These are phyloP conservation scores for Yarrowia deformans DNA, from an alignment of 805 yeast species.

Conservation along the genomic window DNA sequence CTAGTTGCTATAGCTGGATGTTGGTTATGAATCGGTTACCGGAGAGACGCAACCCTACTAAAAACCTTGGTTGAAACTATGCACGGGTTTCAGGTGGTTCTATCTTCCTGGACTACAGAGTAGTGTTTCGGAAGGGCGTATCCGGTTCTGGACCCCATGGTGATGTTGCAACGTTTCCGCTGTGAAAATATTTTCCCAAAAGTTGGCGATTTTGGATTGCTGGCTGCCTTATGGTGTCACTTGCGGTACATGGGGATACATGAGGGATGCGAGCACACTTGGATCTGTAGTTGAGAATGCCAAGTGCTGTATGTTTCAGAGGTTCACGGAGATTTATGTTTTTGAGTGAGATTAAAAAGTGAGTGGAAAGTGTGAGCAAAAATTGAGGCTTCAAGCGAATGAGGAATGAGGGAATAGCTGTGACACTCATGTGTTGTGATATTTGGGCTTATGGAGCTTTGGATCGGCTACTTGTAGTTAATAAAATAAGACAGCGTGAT, in stretches of 20 bases:
- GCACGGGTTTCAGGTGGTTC: neutral
- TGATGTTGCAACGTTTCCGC: neutral
- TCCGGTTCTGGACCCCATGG: conserved; percentile 8
- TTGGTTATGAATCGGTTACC: neutral
- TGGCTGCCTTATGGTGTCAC: conserved; percentile 28
- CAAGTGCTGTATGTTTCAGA: conserved; percentile 25
- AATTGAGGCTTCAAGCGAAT: neutral
- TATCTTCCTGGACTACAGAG: neutral
- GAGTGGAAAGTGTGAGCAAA: neutral
- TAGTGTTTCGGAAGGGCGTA: neutral
- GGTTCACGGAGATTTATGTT: conserved; percentile 3
- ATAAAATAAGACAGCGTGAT: conserved; percentile 1
- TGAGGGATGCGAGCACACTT: neutral
- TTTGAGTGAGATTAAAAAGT: neutral
- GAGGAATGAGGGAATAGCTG: neutral
- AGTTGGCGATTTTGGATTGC: neutral
- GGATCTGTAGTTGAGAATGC: conserved; percentile 4
- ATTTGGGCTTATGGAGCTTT: neutral
- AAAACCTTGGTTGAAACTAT: neutral
- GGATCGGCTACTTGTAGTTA: too few relatives aligned
- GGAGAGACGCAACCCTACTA: neutral
- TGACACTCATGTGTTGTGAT: neutral
- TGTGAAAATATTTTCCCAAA: neutral
- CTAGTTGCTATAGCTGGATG: neutral
- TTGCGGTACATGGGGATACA: conserved; percentile 16